phyloP scores from a whole-genome alignment of 2,329 filamentous ascomycete species.

The Pestalotiopsis sp. region DNA sequence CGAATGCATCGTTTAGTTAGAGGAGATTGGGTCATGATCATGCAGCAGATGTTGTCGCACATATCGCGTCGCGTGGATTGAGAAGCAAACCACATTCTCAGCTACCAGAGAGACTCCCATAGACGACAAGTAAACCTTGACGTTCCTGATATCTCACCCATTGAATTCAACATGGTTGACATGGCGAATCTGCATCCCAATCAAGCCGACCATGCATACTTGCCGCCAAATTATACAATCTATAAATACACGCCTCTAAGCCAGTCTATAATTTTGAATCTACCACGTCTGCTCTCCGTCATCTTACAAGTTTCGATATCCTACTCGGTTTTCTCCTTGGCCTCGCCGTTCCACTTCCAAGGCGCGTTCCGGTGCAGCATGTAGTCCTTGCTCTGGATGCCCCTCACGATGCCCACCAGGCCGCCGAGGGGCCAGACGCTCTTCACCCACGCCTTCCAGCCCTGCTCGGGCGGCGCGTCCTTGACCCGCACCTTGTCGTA shows the following conservation, averaged over 20 bases:
- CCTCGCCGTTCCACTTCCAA: conserved; percentile 53
- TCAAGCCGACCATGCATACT: neutral
- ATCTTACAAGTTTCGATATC: conserved; percentile 19
- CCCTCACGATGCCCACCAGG: conserved; percentile 61
- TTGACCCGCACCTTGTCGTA: conserved; percentile 72
- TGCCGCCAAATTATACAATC: neutral
- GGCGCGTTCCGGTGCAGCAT: conserved; percentile 53
- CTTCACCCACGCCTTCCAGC: conserved; percentile 47
- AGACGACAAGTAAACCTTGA: too few relatives aligned
- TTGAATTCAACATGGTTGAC: too few relatives aligned
- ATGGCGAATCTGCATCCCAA: too few relatives aligned
- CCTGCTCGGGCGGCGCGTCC: conserved; percentile 43
- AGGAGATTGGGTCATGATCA: too few relatives aligned
- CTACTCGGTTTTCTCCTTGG: conserved; percentile 20
- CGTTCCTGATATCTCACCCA: too few relatives aligned
- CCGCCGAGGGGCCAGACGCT: conserved; percentile 59
- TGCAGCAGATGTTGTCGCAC: too few relatives aligned
- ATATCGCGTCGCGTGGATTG: too few relatives aligned
- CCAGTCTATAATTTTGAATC: neutral
- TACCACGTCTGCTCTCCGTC: neutral
- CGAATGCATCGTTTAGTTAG: too few relatives aligned
- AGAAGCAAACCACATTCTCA: too few relatives aligned
- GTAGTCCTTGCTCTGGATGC: conserved; percentile 61
- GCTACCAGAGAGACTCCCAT: too few relatives aligned
- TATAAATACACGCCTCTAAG: neutral